These are phyloP conservation scores for Tephrocybe sp. DNA, from an alignment of 768 basidiomycete species.

Conservation along the genomic window DNA sequence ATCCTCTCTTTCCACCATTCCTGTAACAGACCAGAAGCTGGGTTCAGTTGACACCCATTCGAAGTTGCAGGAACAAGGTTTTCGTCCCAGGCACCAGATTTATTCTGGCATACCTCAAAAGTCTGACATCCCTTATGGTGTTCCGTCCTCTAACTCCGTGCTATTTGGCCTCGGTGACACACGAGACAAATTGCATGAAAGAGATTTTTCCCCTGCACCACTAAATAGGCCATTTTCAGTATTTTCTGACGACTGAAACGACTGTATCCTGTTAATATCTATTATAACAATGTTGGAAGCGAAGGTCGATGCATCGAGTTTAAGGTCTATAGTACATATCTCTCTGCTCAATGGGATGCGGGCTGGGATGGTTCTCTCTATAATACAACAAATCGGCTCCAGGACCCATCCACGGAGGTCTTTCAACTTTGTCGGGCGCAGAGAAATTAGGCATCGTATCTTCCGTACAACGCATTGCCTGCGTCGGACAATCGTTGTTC, in stretches of 20 bases:
- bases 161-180: background rate
- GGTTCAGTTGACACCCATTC: background rate
- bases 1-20: slow-evolving; percentile 25
- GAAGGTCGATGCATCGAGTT: too few relatives aligned
- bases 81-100: slow-evolving; percentile 2
- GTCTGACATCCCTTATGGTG: background rate
- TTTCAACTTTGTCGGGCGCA: slow-evolving; percentile 12
- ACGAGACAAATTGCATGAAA: background rate
- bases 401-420: slow-evolving; percentile 12
- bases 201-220: slow-evolving; percentile 8
- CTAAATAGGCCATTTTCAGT: slow-evolving; percentile 10
- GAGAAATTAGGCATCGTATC: slow-evolving; percentile 11
- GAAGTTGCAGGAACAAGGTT: slow-evolving; percentile 1
- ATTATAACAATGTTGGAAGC: background rate
- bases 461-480: slow-evolving; percentile 12
- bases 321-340: background rate
- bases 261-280: background rate
- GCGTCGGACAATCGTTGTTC: slow-evolving; percentile 7
- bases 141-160: background rate
- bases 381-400: slow-evolving; percentile 14
- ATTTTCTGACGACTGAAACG: slow-evolving; percentile 8
- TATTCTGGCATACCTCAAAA: slow-evolving; percentile 1
- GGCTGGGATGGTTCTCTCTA: slow-evolving; percentile 12
- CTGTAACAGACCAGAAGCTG: slow-evolving; percentile 1
- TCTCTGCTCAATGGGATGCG: background rate